Percentiles rank a stretch among this genome's conserved stretches.
phyloP scores from a whole-genome alignment of 768 basidiomycete species.

The Ramaria rubella region DNA sequence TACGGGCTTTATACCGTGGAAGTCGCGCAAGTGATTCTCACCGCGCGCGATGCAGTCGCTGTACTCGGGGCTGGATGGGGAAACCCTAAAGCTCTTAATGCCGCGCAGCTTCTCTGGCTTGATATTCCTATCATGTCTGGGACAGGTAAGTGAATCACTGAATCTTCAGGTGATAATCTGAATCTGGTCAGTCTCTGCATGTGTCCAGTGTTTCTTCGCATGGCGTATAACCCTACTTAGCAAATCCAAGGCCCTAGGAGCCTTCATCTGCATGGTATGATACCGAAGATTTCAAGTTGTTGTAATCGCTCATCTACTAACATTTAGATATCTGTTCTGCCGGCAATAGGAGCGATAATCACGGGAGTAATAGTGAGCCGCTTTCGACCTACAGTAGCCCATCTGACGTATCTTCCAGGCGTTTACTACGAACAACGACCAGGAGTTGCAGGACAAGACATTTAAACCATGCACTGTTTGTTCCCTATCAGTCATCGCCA shows the following conservation, averaged over 20 bases:
- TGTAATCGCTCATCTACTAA: too few relatives aligned
- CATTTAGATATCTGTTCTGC: too few relatives aligned
- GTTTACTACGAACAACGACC: too few relatives aligned
- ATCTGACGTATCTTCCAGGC: too few relatives aligned
- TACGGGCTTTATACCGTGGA: slow-evolving; percentile 20
- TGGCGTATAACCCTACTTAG: background rate
- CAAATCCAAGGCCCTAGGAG: background rate
- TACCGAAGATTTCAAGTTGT: too few relatives aligned
- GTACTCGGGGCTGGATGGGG: slow-evolving; percentile 27
- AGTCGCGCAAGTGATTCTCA: slow-evolving; percentile 20
- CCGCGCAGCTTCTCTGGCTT: slow-evolving; percentile 20
- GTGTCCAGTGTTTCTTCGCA: background rate
- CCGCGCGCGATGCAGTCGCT: slow-evolving; percentile 22
- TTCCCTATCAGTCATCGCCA: too few relatives aligned
- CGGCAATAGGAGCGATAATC: too few relatives aligned
- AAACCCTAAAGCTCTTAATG: slow-evolving; percentile 18
- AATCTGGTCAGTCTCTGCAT: background rate
- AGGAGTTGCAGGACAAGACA: too few relatives aligned
- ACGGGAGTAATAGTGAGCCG: too few relatives aligned
- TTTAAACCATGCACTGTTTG: too few relatives aligned
- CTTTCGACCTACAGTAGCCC: too few relatives aligned
- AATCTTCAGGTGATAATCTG: background rate
- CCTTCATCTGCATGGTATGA: background rate
- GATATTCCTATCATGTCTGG: slow-evolving; percentile 25
- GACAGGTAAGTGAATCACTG: slow-evolving; percentile 14